Conservation (phyloP, 1,139 yeast species). For the Wickerhamiella pararugosa region DNA sequence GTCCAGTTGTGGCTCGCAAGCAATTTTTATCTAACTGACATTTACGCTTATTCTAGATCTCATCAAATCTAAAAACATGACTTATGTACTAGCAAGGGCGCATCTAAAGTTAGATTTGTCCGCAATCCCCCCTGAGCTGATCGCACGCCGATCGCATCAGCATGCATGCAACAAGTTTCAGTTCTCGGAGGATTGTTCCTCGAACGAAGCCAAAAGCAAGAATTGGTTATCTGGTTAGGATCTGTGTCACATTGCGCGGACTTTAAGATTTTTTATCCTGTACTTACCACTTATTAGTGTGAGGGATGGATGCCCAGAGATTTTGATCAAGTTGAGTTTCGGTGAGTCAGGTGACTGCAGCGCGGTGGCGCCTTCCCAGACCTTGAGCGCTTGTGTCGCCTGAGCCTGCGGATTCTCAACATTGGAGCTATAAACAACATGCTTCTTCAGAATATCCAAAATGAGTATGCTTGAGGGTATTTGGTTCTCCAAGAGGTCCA, state of each 20-base stretch:
- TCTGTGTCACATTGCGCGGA: no score
- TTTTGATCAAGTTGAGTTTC: slow-evolving; percentile 3
- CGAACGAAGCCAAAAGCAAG: not conserved
- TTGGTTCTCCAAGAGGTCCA: not conserved
- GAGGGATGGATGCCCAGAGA: not conserved
- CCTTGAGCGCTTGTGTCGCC: not conserved
- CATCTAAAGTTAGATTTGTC: no score
- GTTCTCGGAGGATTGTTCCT: no score
- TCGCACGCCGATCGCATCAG: no score
- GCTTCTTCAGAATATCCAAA: not conserved
- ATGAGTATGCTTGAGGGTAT: not conserved
- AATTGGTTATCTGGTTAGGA: not conserved
- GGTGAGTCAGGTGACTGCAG: slow-evolving; percentile 3
- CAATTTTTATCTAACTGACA: not conserved
- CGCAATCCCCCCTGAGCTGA: no score
- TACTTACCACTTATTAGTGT: slow-evolving; percentile 1
- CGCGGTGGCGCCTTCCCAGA: slow-evolving; percentile 6
- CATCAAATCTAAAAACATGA: no score
- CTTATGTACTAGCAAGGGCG: no score
- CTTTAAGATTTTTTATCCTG: no score
- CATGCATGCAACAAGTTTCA: no score
- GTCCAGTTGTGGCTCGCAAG: not conserved
- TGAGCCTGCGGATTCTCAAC: not conserved
- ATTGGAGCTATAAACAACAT: not conserved
- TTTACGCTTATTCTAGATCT: not conserved